These are phyloP conservation scores for Russula sp. DNA, from an alignment of 768 basidiomycete species.

Conservation along the genomic window DNA sequence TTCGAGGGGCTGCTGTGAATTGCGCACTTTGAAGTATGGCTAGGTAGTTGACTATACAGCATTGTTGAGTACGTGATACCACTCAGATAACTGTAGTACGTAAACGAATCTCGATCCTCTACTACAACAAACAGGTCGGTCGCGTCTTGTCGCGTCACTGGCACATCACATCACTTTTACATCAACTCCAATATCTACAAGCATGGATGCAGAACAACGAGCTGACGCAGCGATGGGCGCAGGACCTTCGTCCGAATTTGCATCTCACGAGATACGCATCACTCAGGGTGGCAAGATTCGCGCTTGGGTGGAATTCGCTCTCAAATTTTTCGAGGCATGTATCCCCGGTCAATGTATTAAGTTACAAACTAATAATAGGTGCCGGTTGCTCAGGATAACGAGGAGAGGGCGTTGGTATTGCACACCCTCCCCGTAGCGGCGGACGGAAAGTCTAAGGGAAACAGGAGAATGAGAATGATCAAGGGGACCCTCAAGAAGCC, in stretches of 20 bases:
- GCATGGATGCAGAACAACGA: constrained; percentile 6
- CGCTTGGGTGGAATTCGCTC: constrained; percentile 40
- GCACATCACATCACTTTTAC: background rate
- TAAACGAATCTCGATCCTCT: no score
- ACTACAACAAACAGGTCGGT: background rate
- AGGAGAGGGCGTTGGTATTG: constrained; percentile 49
- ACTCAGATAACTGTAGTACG: no score
- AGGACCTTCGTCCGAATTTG: background rate
- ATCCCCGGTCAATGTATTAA: background rate
- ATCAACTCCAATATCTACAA: background rate
- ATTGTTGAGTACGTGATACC: no score
- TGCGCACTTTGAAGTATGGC: constrained; percentile 6
- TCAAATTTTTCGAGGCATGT: constrained; percentile 40
- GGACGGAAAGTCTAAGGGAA: background rate
- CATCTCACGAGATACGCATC: constrained; percentile 39
- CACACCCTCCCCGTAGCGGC: constrained; percentile 54
- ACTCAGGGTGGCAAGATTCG: constrained; percentile 40
- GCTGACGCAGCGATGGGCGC: background rate
- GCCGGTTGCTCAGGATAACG: constrained; percentile 42
- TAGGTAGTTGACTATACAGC: no score
- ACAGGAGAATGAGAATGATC: constrained; percentile 12
- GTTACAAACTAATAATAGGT: no score
- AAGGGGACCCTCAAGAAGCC: constrained; percentile 6
- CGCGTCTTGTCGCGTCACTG: background rate
- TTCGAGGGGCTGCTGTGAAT: background rate